Base-by-base conservation (phyloP, 1,284 basidiomycete genomes). In the Sanghuangporus sanghuang region DNA sequence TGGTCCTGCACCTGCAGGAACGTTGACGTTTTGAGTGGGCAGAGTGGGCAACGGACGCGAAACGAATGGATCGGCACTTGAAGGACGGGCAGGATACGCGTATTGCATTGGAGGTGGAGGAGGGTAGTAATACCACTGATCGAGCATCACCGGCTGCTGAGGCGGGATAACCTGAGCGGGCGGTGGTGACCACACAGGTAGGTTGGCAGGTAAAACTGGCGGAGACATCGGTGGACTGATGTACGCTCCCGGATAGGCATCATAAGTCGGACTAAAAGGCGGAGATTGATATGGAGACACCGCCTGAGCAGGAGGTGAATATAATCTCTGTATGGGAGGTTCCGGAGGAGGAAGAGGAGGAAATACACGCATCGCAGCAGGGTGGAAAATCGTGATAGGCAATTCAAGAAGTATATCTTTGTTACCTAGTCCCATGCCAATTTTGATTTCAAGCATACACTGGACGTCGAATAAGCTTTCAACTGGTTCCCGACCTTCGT, bases 391-490 rank as follows among this genome's bases (percentile, higher is more conserved):
- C n/a, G 76, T 76, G 0, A 90, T 78, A 6, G 88, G 88, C 6
- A 92, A 74, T 50, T 82, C 78, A 1, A 92, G 72, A 32, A 79
- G 68, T 16, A 90, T 80, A 70, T 91, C 88, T 72, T 89, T 90
- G 67, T 89, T 85, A 66, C 85, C 85, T 54, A 87, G 73, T 0
- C 86, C 86, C 85, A 89, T 85, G 21, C 73, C 73, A 55, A 90
- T 76, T 68, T 79, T 84, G 40, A 89, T 75, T 11, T 76, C 76
- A 6, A 88, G 73, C 2, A 79, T 73, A 66, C 83, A 85, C 38
- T 77, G 77, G 7, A 92, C 80, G 69, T 88, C 85, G 64, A 92
- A 92, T 21, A 92, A 74, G 23, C 81, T 74, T 32, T 85, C 81
- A 6, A 78, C 79, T 14, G 58, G 59, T 7, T 63, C 71, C 65